These are phyloP conservation scores for Thraustochytrium striatum DNA, from an alignment of 352 stramenopile genomes.

Conservation along the genomic window DNA sequence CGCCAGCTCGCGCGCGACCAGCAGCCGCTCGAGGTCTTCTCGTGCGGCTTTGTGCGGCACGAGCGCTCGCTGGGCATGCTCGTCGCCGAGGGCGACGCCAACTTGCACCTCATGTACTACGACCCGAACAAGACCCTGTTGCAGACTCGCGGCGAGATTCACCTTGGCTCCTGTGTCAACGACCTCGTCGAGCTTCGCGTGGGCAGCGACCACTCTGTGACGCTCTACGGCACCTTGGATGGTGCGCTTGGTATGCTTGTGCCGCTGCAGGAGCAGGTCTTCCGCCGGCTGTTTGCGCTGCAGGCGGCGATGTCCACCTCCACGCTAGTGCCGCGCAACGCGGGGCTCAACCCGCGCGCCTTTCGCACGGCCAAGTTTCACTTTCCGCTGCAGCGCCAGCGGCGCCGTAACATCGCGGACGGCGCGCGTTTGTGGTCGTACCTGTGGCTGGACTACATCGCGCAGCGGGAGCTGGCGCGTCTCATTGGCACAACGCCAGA, in stretches of 20 bases:
- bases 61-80: slow-evolving; percentile 70
- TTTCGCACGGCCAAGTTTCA: slow-evolving; percentile 59
- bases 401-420: slow-evolving; percentile 34
- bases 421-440: slow-evolving; percentile 68
- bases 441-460: slow-evolving; percentile 72
- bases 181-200: slow-evolving; percentile 5
- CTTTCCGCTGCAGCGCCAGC: slow-evolving; percentile 11
- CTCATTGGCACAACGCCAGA: slow-evolving; percentile 79
- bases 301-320: slow-evolving; percentile 83
- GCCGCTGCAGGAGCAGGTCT: slow-evolving; percentile 70
- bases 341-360: slow-evolving; percentile 70
- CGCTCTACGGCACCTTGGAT: slow-evolving; percentile 71
- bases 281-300: slow-evolving; percentile 74
- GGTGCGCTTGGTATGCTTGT: slow-evolving; percentile 69
- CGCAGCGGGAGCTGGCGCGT: slow-evolving; percentile 75
- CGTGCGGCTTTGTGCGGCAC: slow-evolving; percentile 74
- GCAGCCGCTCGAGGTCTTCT: slow-evolving; percentile 68
- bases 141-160: slow-evolving; percentile 65
- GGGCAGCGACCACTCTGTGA: slow-evolving; percentile 61
- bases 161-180: slow-evolving; percentile 14
- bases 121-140: slow-evolving; percentile 68
- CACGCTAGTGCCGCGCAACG: slow-evolving; percentile 54
- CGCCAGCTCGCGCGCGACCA: slow-evolving; percentile 76
- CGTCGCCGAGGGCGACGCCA: slow-evolving; percentile 72
- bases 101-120: slow-evolving; percentile 77